These are phyloP conservation scores for Chalara sp. DNA, from an alignment of 2,329 filamentous ascomycete genomes.

Conservation along the genomic window DNA sequence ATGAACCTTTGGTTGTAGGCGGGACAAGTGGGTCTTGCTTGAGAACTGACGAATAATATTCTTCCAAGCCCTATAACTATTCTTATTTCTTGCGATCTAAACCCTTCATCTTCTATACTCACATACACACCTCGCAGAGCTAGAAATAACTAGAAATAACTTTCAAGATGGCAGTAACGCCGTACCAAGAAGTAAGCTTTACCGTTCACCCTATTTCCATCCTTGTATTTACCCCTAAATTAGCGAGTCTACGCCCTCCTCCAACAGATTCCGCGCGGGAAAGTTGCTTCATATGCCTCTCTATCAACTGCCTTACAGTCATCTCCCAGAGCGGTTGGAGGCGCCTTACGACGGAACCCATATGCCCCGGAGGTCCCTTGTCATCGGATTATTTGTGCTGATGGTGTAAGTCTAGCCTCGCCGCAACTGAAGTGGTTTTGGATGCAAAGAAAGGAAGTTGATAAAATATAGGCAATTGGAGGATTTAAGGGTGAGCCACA, in stretches of 20 bases:
- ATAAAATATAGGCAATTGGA: constrained; percentile 30
- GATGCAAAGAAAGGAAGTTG: neutral
- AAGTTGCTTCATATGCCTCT: constrained; percentile 52
- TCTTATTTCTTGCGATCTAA: neutral
- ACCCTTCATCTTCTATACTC: neutral
- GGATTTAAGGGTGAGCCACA: constrained; percentile 46
- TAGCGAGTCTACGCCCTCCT: constrained; percentile 47
- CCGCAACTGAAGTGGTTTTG: neutral
- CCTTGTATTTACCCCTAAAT: neutral
- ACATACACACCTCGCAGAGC: neutral
- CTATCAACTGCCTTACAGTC: constrained; percentile 49
- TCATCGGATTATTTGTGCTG: constrained; percentile 50
- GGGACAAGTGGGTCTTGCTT: constrained; percentile 12
- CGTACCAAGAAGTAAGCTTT: constrained; percentile 17
- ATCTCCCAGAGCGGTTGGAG: constrained; percentile 57
- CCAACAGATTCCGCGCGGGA: constrained; percentile 51
- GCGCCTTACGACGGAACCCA: constrained; percentile 52
- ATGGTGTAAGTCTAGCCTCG: constrained; percentile 34
- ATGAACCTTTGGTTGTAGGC: no score
- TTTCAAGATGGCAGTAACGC: constrained; percentile 15
- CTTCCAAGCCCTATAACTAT: neutral
- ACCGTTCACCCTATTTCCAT: neutral
- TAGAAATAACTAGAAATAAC: neutral
- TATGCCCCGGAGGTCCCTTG: constrained; percentile 58
- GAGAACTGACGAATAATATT: constrained; percentile 17